phyloP scores from a whole-genome alignment of 352 stramenopile genomes.

The Pythium brachiatum region DNA sequence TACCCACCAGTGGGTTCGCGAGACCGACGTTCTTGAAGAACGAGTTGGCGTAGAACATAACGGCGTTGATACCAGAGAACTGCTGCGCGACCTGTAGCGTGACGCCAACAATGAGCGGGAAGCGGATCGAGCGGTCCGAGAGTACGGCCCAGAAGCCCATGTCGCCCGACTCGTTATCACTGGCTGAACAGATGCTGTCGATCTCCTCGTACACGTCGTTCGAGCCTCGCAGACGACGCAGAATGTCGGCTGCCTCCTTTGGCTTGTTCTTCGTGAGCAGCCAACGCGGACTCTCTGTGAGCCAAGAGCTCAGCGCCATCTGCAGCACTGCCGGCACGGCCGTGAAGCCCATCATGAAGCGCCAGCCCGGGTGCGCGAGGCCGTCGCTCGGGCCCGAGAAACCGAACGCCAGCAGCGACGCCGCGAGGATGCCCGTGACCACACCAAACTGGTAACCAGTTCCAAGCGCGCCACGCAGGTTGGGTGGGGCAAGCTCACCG shows the following conservation, averaged over 20 bases:
- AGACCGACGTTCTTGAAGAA: constrained; percentile 45
- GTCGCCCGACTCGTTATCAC: constrained; percentile 43
- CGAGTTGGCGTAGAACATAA: constrained; percentile 51
- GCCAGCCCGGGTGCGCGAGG: constrained; percentile 35
- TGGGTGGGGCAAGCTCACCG: constrained; percentile 40
- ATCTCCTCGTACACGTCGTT: constrained; percentile 50
- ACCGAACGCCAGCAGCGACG: constrained; percentile 40
- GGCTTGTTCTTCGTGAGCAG: constrained; percentile 45
- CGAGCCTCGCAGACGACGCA: constrained; percentile 42
- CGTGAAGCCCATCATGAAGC: constrained; percentile 46
- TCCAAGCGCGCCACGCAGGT: constrained; percentile 38
- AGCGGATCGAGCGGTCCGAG: constrained; percentile 34
- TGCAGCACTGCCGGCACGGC: constrained; percentile 37
- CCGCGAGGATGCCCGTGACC: constrained; percentile 39
- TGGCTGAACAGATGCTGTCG: constrained; percentile 47
- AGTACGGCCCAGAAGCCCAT: constrained; percentile 46
- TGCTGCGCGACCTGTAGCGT: constrained; percentile 41
- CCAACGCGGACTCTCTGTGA: constrained; percentile 43
- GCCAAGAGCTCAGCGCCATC: constrained; percentile 36
- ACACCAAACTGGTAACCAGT: constrained; percentile 48
- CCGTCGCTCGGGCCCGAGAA: constrained; percentile 35
- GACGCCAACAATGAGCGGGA: constrained; percentile 38
- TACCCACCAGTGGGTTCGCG: constrained; percentile 35
- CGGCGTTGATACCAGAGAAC: constrained; percentile 44
- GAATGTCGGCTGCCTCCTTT: constrained; percentile 42